phyloP scores from a whole-genome alignment of 306 rosid genomes.

The Vigna radiata region DNA sequence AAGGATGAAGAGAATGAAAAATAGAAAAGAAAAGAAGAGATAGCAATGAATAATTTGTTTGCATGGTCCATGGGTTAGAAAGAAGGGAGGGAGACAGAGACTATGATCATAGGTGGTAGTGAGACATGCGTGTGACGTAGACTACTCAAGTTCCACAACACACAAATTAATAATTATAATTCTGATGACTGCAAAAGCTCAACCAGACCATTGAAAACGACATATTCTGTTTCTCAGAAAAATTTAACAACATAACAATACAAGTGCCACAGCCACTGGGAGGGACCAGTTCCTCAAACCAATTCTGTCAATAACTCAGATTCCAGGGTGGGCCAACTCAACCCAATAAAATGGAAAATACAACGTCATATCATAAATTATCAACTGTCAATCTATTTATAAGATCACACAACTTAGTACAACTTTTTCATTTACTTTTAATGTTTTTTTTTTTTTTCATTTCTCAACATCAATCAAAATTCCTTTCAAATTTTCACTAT shows the following conservation, averaged over 20 bases:
- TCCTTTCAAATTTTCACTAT: too few relatives aligned
- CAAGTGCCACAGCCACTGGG: conserved; percentile 19
- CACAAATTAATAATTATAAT: conserved; percentile 44
- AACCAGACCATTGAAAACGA: conserved; percentile 49
- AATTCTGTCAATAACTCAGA: neutral
- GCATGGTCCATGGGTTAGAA: conserved; percentile 42
- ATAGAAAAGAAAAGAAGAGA: too few relatives aligned
- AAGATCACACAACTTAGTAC: too few relatives aligned
- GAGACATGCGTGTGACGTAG: conserved; percentile 53
- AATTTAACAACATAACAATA: conserved; percentile 35
- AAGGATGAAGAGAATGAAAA: neutral
- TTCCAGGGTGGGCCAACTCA: too few relatives aligned
- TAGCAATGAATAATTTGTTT: conserved; percentile 11
- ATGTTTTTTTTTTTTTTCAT: too few relatives aligned
- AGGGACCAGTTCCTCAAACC: conserved; percentile 42
- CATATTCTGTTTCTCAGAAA: conserved; percentile 43
- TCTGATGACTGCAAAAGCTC: conserved; percentile 42
- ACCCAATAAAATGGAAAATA: too few relatives aligned
- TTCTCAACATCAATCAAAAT: too few relatives aligned
- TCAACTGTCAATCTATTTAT: too few relatives aligned
- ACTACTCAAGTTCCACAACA: conserved; percentile 43
- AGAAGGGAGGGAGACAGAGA: conserved; percentile 23
- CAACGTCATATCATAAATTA: too few relatives aligned
- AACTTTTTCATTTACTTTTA: too few relatives aligned
- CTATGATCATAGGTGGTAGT: conserved; percentile 34